Base-by-base conservation (phyloP, 108 stramenopile genomes). In the Skeletonema costatum region DNA sequence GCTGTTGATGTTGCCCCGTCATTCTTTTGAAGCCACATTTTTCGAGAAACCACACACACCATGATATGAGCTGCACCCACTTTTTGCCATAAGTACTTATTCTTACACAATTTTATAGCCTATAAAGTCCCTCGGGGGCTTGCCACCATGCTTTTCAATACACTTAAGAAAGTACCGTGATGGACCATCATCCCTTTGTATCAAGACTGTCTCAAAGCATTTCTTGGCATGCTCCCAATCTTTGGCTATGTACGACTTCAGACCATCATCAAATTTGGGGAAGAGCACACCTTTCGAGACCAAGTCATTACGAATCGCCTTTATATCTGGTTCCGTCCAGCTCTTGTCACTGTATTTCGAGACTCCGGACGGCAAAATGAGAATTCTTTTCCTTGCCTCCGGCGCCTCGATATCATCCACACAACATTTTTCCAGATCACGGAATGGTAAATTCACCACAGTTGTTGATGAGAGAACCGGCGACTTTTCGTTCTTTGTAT, bases 111-210 rank as follows among this genome's bases (percentile, higher is more conserved):
- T 17, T 21, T 41, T 64, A 25, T 81, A 82, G 11, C 77, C 85
- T 10, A 74, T 66, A 33, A 95, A 95, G 61, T 85, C 44, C 13
- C 66, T 70, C 2, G 94, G 94, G 25, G 92, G 92, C 1, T 66
- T 58, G 38, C 90, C 78, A 68, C 83, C 74, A 77, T 92, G 72
- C 53, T 87, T 80, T 31, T 86, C 63, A 56, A 95, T 95, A 36
- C 81, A 53, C 19, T 87, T 68, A 67, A 92, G 75, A 71, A 88
- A 92, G 58, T 92, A 88, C 48, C 74, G 36, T 17, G 92, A 91
- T 39, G 94, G 94, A 11, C 94, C 94, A 71, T 95, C 94, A 21
- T 91, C 90, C 53, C 86, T 84, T 12, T 80, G 78, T 12, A 86
- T 75, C 71, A 91, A 48, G 36, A 91, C 81, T 32, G 64, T 62